phyloP scores from a whole-genome alignment of 2,329 filamentous ascomycete genomes.

The Colletotrichum lentis region DNA sequence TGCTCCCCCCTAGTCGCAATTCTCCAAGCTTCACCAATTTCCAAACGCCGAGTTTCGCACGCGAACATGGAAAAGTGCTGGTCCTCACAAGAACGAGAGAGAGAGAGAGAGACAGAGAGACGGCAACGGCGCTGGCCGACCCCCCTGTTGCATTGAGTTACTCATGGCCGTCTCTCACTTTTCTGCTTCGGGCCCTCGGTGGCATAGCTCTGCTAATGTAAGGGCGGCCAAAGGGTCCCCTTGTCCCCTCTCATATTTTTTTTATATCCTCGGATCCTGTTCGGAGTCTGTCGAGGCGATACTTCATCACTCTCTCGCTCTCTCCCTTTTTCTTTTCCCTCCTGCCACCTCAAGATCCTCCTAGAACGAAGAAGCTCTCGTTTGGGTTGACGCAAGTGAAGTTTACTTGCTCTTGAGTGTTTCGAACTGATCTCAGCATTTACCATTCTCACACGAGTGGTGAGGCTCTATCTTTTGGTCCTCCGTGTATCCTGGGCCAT shows the following conservation, averaged over 20 bases:
- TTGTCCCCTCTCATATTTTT: constrained; percentile 18
- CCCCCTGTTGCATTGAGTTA: constrained; percentile 15
- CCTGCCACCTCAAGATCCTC: constrained; percentile 23
- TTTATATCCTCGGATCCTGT: constrained; percentile 35
- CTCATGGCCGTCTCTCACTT: constrained; percentile 1
- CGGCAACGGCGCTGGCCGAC: constrained; percentile 3
- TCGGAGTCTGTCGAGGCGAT: constrained; percentile 23
- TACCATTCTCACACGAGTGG: constrained; percentile 32
- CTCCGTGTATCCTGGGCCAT: constrained; percentile 24
- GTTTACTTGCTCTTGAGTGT: constrained; percentile 28
- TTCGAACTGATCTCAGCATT: constrained; percentile 15
- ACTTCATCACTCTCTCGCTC: neutral
- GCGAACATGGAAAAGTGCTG: constrained; percentile 7
- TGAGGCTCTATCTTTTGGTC: constrained; percentile 23
- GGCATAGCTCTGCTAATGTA: constrained; percentile 10
- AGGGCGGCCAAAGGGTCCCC: constrained; percentile 20
- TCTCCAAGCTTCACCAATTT: constrained; percentile 36
- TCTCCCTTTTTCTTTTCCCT: neutral
- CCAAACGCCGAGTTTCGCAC: constrained; percentile 38
- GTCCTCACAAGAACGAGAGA: neutral
- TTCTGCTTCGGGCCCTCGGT: constrained; percentile 5
- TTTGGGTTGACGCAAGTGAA: constrained; percentile 33
- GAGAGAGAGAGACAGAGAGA: neutral
- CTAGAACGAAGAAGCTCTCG: constrained; percentile 30
- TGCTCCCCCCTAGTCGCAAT: constrained; percentile 35